Evolutionary conservation across 1,284 basidiomycete genomes (phyloP).

Genomic region (Mycena citricolor): DNA sequence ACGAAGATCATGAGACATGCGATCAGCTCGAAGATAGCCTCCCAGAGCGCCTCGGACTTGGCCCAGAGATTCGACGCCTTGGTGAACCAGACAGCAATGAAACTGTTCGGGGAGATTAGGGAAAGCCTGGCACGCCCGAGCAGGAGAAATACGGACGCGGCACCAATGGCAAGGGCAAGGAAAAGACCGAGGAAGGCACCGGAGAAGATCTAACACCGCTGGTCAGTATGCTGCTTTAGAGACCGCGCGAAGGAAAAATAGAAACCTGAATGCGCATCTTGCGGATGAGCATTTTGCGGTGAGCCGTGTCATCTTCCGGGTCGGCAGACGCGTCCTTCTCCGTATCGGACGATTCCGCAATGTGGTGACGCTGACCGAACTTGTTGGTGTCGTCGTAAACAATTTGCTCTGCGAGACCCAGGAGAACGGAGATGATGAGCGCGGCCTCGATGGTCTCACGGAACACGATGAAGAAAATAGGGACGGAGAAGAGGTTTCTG

Average conservation of each 20-base stretch:
- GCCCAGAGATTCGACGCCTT: conserved; percentile 70
- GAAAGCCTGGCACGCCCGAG: no score
- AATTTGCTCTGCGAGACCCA: conserved; percentile 83
- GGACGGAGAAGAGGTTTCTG: conserved; percentile 69
- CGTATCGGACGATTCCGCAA: conserved; percentile 18
- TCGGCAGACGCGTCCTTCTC: conserved; percentile 26
- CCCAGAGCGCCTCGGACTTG: conserved; percentile 76
- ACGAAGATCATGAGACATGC: conserved; percentile 81
- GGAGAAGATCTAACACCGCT: conserved; percentile 84
- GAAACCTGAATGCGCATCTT: conserved; percentile 65
- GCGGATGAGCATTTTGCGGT: conserved; percentile 48
- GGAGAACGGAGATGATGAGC: conserved; percentile 86
- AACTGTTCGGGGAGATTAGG: no score
- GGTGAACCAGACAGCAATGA: conserved; percentile 82
- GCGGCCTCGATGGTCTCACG: conserved; percentile 88
- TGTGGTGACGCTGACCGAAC: conserved; percentile 19
- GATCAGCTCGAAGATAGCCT: conserved; percentile 78
- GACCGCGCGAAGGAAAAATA: no score
- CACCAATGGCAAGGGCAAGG: conserved; percentile 75
- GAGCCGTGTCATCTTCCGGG: conserved; percentile 31
- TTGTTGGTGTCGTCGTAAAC: conserved; percentile 43
- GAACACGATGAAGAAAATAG: conserved; percentile 88
- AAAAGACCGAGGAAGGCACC: conserved; percentile 78
- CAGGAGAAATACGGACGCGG: conserved; percentile 45
- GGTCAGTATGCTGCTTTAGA: no score